Percentiles rank a stretch among this genome's conserved stretches.
Conservation (phyloP, 257 asterid genomes). For the Paraleonurus japonicus region DNA sequence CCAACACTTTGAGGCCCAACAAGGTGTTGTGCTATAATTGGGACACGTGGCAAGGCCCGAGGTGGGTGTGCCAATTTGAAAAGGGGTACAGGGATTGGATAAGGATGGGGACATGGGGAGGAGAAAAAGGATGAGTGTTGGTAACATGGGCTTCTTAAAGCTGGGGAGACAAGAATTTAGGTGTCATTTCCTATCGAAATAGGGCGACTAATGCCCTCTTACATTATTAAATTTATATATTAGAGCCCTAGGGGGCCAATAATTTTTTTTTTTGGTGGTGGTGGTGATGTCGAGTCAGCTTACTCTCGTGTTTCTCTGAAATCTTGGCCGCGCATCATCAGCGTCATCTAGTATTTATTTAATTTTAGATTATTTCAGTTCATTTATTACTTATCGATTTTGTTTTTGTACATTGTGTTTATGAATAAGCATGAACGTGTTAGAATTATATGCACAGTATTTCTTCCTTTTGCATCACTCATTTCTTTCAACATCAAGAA, state of each 20-base stretch:
- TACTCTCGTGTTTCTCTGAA: neutral
- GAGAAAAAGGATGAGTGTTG: conserved; percentile 33
- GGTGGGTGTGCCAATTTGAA: neutral
- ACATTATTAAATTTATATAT: neutral
- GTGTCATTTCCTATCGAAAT: conserved; percentile 30
- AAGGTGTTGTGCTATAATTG: neutral
- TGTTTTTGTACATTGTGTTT: neutral
- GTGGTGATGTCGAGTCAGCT: conserved; percentile 33
- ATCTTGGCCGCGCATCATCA: neutral
- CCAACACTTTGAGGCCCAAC: neutral
- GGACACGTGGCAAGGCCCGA: conserved; percentile 37
- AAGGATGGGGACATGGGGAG: conserved; percentile 33
- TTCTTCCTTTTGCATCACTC: neutral
- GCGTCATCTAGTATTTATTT: neutral
- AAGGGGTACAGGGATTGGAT: conserved; percentile 27
- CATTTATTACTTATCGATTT: too few relatives aligned
- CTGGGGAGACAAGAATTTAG: conserved; percentile 48
- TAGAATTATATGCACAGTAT: neutral
- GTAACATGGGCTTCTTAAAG: conserved; percentile 56
- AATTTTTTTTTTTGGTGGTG: neutral
- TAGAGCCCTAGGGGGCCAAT: neutral
- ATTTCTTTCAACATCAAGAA: neutral
- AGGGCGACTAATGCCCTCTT: conserved; percentile 4
- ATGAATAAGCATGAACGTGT: neutral
- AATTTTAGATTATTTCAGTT: too few relatives aligned